Base-by-base conservation (phyloP, 192 early-diverging fungal species). In the Kappamyces sp. region DNA sequence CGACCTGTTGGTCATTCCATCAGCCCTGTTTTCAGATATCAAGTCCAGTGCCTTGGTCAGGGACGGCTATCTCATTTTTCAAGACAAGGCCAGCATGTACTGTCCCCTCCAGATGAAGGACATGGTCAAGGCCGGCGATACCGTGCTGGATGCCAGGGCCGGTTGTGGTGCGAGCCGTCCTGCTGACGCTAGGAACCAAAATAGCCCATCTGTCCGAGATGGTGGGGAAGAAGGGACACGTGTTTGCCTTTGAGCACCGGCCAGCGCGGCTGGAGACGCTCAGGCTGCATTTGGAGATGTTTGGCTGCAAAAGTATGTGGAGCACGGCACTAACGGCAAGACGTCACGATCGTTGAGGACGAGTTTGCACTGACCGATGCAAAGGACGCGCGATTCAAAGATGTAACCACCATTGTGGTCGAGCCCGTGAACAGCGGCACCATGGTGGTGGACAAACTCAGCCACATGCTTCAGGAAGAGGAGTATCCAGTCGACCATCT, bases 381-480 rank as follows among this genome's bases (percentile, higher is more conserved):
- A 1, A 63, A 74, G 0, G 82, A 84, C 49, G 65, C 78, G 1
- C 65, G 74, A 40, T 87, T 84, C 58, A 72, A 79, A 2, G 68
- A 88, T 31, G 92, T 91, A 47, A 51, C 49, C 75, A 83, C 62
- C 83, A 86, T 75, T 75, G 87, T 63, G 60, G 89, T 62, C 61
- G 95, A 96, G 74, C 93, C 93, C 8, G 86, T 87, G 10, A 94
- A 91, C 66, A 94, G 91, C 8, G 95, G 93, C 3, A 90, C 89
- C 1, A 89, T 85, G 2, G 92, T 96, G 38, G 80, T 94, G 59
- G 89, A 84, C 65, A 85, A 92, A 55, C 69, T 91, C 42, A 91
- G 94, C 40, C 76, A 80, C 48, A 69, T 94, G 23, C 83, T 94
- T 0, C 91, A 94, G 67, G 78, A 80, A 59, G 73, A 74, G 62